Evolutionary conservation across 768 basidiomycete genomes (phyloP).

Genomic region (Mycena indigotica): DNA sequence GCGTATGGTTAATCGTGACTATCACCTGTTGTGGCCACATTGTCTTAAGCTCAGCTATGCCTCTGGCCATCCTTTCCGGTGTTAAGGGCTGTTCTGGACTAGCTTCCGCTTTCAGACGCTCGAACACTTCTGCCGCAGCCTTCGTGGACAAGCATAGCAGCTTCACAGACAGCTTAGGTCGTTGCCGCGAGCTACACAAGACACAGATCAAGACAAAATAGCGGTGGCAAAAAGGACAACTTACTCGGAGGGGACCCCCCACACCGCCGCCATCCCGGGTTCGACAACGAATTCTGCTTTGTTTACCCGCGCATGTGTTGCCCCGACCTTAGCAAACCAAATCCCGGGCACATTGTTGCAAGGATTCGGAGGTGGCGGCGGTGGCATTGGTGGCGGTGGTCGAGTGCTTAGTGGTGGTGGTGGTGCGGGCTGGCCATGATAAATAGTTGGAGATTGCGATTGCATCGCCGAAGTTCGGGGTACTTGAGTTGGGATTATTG

Average conservation of each 20-base stretch:
- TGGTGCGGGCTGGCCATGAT: conserved; percentile 16
- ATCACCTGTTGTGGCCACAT: conserved; percentile 51
- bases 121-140: conserved; percentile 23
- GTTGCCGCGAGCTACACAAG: background rate
- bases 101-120: conserved; percentile 5
- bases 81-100: conserved; percentile 12
- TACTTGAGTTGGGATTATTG: background rate
- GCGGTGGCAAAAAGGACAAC: background rate
- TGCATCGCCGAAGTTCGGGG: background rate
- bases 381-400: background rate
- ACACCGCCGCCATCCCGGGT: conserved; percentile 34
- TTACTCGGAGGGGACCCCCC: conserved; percentile 31
- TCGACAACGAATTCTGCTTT: conserved; percentile 42
- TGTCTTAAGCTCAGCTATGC: conserved; percentile 28
- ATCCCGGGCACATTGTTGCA: conserved; percentile 43
- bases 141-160: conserved; percentile 37
- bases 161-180: conserved; percentile 33
- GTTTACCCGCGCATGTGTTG: conserved; percentile 33
- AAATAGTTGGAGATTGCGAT: background rate
- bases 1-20: conserved; percentile 45
- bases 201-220: background rate
- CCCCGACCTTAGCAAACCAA: conserved; percentile 41
- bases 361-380: conserved; percentile 21
- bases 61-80: conserved; percentile 28
- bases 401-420: conserved; percentile 1